Evolutionary conservation across 805 yeast species (phyloP), one percentile per base, ranked within the genome.

Genomic region (Wickerhamiella kurtzmanii): DNA sequence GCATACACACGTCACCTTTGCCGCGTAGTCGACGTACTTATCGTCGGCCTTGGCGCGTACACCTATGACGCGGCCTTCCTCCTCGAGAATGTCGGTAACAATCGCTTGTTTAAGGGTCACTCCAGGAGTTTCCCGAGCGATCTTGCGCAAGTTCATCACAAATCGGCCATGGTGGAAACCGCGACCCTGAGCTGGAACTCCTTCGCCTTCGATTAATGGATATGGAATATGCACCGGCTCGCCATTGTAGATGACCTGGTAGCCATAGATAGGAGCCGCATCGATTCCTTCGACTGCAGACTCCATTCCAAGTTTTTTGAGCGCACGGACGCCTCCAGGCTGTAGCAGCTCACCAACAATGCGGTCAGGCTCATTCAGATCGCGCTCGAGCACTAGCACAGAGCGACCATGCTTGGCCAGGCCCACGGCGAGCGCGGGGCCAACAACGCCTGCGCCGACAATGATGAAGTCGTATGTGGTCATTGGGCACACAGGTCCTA

Each of bases 371-470:
- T 77, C 82, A 18, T 76, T 64, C 85, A 96, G 84, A 60, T 86
- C 96, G 52, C 96, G 74, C 61, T 92, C 99, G 17, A 78, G 62
- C 18, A 82, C 71, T 45, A 82, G 64, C 5, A 92, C 96, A 44
- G 73, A 72, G 54, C 95, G 73, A 28, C 97, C 97, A 59, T 84
- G 94, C 56, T 89, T 74, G 1, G 95, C 97, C 47, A 92, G 67
- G 2, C 83, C 87, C 1, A 87, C 82, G 40, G 96, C 96, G 17
- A 89, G 72, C 47, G 89, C 80, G 2, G 98, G 96, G 1, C 99
- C 98, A 20, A 86, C 80, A 18, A 89, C 95, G 47, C 98, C 98
- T n/a, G 97, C 96, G n/a, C 98, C 98, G 37, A 92, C 78, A 21
- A 92, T 82, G 38, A 89, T 79, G 44, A 80, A 89, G 60, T 92